Evolutionary conservation across 2,329 filamentous ascomycete genomes (phyloP), one percentile per base, ranked within the genome.

Genomic region (Botryotinia calthae): DNA sequence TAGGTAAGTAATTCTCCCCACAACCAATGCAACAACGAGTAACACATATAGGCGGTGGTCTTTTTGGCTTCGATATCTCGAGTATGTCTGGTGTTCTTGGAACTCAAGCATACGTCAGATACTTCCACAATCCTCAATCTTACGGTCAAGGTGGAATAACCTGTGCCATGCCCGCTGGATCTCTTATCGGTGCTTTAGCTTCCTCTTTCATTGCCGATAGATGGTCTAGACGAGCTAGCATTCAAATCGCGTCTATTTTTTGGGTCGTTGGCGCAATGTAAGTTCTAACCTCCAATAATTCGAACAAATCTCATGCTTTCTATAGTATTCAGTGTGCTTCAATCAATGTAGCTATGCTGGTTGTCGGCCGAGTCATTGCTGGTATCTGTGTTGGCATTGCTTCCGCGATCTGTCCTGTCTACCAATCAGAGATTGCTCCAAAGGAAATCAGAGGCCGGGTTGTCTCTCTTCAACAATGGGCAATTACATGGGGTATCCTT

Each of bases 41-140:
- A 40, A 73, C 31, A 46, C 25, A 5, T 46, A 18, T 31, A 73
- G 88, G 87, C 76, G 91, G 91, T 80, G 88, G 87, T 37, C 84
- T 94, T 40, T 94, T 94, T 79, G 93, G 92, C 77, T 94, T 94
- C 80, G 92, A 94, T 82, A 93, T 94, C 78, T 89, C 87, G 72
- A 92, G 90, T 61, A 93, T 94, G 91, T 90, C 88, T 54, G 88
- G 87, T 63, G 88, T 90, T 37, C 84, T 94, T 54, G 89, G 89
- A 44, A 92, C 89, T 0, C 82, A 89, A 72, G 87, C 90, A 64
- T 94, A 94, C 81, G 89, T 89, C 77, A 89, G 87, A 78, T 94
- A 92, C 81, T 94, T 94, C 82, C 84, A 89, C 77, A 87, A 93
- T 71, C 86, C 86, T 4, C 79, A 80, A 28, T 86, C 84, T 1